Base-by-base conservation (phyloP, 371 early-diverging fungal species). In the Saksenaea vasiformis region DNA sequence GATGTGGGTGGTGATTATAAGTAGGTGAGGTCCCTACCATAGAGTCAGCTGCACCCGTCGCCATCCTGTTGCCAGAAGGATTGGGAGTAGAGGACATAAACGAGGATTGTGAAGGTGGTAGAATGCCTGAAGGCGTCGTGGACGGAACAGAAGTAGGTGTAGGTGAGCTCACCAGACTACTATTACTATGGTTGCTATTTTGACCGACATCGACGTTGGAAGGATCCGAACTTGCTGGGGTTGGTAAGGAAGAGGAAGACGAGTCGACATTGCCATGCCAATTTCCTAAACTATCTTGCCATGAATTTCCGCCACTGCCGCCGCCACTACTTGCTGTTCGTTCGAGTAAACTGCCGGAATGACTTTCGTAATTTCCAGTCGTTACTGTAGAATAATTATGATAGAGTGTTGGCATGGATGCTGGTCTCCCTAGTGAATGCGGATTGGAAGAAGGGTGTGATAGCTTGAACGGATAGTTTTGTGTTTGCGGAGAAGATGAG, bases 401-500 rank as follows among this genome's bases (percentile, higher is more conserved):
- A 47, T 47, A 47, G 22, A 47, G 24, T 0, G 51, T 47, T 47
- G 51, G 51, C 51, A 47, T 47, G 19, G 51, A 47, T 47, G 51
- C 51, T 47, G 51, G 51, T 47, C 51, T 47, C 22, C 51, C 51
- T 47, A 47, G 22, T 47, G 51, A 10, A 47, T 47, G 51, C 5
- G 51, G 24, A 22, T 47, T 47, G 51, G 51, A 47, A 22, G 51
- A 47, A 22, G 51, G 51, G 22, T 47, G 22, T 22, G 51, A 19
- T 47, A 47, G 22, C 51, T 22, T 47, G 22, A 22, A 7, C 11
- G 51, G 51, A 19, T 22, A n/a, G 22, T 22, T 19, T 22, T 47
- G 51, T 47, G 51, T 47, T 47, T 47, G 51, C 51, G 51, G 51
- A 47, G 51, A 47, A 22, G 51, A 47, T 8, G 51, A 47, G 51